Percentiles rank a stretch among this genome's conserved stretches.
Evolutionary conservation across 768 basidiomycete genomes (phyloP).

Genomic region (Psilocybe azurescens): DNA sequence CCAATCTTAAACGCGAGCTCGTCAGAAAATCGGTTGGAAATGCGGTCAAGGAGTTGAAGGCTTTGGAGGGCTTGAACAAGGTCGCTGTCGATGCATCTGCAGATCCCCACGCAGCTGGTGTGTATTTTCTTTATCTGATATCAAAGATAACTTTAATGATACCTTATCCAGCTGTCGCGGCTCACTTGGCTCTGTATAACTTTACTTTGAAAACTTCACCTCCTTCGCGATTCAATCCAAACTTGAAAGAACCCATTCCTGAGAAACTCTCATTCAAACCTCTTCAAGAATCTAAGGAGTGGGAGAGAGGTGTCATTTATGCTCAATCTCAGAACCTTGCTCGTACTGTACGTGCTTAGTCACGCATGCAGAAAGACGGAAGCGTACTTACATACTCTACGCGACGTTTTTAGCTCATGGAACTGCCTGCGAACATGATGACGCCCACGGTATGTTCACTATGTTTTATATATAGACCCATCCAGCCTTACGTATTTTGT

Average conservation of each 20-base stretch:
- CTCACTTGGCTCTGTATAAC: conserved; percentile 75
- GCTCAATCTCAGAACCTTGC: conserved; percentile 83
- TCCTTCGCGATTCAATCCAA: conserved; percentile 69
- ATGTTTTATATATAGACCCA: not conserved
- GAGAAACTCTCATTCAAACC: conserved; percentile 56
- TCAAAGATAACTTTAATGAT: not conserved
- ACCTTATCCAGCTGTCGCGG: conserved; percentile 65
- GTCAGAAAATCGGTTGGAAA: conserved; percentile 75
- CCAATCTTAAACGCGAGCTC: conserved; percentile 60
- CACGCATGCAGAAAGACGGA: conserved; percentile 3
- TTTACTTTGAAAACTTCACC: conserved; percentile 82
- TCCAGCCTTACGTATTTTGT: not conserved
- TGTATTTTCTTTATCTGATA: conserved; percentile 21
- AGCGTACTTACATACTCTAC: not conserved
- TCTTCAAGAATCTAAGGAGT: conserved; percentile 54
- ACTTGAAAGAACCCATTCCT: conserved; percentile 53
- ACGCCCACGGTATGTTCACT: conserved; percentile 70
- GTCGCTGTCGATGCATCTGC: conserved; percentile 65
- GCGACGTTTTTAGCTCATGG: conserved; percentile 62
- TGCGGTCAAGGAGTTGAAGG: conserved; percentile 72
- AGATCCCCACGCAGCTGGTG: conserved; percentile 83
- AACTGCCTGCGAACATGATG: conserved; percentile 85
- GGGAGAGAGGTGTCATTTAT: conserved; percentile 77
- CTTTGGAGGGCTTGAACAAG: conserved; percentile 63
- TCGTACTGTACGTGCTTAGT: conserved; percentile 57